A percentile compares a stretch with the other conserved stretches of the same genome.
These are phyloP conservation scores for Albatrellus sp. DNA, from an alignment of 1,284 basidiomycete genomes.

Conservation along the genomic window DNA sequence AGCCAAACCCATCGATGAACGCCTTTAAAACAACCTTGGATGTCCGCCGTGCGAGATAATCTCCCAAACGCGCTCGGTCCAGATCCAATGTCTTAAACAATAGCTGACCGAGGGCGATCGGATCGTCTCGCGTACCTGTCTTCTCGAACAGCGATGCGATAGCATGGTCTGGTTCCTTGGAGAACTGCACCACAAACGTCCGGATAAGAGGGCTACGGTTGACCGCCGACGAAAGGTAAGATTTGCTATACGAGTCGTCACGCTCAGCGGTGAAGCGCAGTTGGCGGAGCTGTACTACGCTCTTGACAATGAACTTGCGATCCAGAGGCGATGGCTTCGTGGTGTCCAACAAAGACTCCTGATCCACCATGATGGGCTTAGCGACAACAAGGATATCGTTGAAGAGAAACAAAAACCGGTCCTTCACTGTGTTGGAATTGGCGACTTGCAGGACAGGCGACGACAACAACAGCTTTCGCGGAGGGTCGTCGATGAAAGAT, in stretches of 20 bases:
- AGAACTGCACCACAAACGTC: slow-evolving; percentile 65
- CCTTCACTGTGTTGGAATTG: slow-evolving; percentile 88
- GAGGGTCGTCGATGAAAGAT: slow-evolving; percentile 69
- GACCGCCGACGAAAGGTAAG: slow-evolving; percentile 15
- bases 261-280: slow-evolving; percentile 58
- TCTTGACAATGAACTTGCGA: slow-evolving; percentile 80
- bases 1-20: slow-evolving; percentile 82
- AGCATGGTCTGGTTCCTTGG: slow-evolving; percentile 60
- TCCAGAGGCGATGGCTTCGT: slow-evolving; percentile 62
- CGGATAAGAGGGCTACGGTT: slow-evolving; percentile 51
- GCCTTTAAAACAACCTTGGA: slow-evolving; percentile 68
- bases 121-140: slow-evolving; percentile 45
- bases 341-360: slow-evolving; percentile 44
- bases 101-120: slow-evolving; percentile 61
- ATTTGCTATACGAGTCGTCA: slow-evolving; percentile 38
- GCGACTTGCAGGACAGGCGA: slow-evolving; percentile 90
- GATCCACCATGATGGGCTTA: slow-evolving; percentile 55
- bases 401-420: slow-evolving; percentile 93
- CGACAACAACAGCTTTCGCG: slow-evolving; percentile 73
- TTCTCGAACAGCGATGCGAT: slow-evolving; percentile 53
- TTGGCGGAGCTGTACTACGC: slow-evolving; percentile 68
- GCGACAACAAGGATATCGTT: slow-evolving; percentile 86
- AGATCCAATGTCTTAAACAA: slow-evolving; percentile 80
- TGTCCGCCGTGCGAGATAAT: slow-evolving; percentile 64
- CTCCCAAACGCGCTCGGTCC: slow-evolving; percentile 73